These are phyloP conservation scores for Fraxinus latifolia DNA, from an alignment of 305 asterid genomes.

Conservation along the genomic window DNA sequence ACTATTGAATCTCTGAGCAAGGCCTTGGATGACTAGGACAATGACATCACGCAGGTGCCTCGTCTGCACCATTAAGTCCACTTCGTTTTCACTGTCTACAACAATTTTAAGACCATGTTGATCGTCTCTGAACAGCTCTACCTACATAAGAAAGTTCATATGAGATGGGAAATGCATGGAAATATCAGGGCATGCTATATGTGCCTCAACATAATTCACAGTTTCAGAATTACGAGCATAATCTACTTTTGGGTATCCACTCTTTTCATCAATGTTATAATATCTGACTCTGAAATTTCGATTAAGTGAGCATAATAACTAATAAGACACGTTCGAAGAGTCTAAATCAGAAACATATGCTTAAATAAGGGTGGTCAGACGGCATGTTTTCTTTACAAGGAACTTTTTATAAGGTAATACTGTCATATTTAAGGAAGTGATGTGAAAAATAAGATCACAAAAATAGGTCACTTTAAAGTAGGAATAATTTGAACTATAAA, in stretches of 20 bases:
- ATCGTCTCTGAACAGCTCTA: conserved; percentile 83
- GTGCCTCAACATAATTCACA: background rate
- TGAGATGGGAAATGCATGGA: background rate
- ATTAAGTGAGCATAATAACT: too few relatives aligned
- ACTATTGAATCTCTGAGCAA: conserved; percentile 89
- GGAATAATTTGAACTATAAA: background rate
- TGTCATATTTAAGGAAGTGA: background rate
- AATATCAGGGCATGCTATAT: background rate
- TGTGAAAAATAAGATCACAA: background rate
- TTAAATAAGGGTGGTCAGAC: too few relatives aligned
- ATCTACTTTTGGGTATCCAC: background rate
- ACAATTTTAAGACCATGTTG: conserved; percentile 88
- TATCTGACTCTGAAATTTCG: too few relatives aligned
- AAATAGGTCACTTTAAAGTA: background rate
- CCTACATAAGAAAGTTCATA: conserved; percentile 39
- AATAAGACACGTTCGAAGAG: too few relatives aligned
- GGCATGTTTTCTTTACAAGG: background rate
- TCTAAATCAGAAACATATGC: too few relatives aligned
- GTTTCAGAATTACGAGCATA: background rate
- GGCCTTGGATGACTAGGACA: conserved; percentile 84
- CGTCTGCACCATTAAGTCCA: conserved; percentile 90
- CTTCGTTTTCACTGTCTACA: conserved; percentile 91
- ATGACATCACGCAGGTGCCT: conserved; percentile 87
- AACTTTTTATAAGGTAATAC: background rate
- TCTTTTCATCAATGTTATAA: background rate